Base-by-base conservation (phyloP, 192 early-diverging fungal genomes). In the Allomyces macrogynus region DNA sequence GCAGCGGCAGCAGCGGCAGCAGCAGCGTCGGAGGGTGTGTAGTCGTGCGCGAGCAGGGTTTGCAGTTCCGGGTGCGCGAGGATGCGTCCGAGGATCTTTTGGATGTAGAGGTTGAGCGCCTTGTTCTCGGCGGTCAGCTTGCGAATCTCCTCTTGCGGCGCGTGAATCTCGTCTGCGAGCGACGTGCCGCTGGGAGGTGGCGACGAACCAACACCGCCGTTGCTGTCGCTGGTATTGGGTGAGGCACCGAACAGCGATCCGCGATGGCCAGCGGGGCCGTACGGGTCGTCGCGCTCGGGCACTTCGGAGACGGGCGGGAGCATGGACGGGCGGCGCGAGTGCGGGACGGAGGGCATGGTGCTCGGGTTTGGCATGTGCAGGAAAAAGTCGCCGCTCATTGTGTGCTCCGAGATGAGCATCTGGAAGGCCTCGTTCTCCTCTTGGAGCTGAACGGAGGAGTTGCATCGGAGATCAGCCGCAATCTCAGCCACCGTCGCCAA, bases 351-450 rank as follows among this genome's bases (percentile, higher is more conserved):
- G 32, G 32, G 32, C 32, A 40, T 40, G 32, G 32, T 40, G 32
- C 32, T 40, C 32, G 32, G 32, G 32, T 40, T 40, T 0, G 32
- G 32, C 32, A 40, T 40, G 32, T 16, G 70, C 60, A 78, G 67
- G 24, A 81, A 80, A 60, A 90, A 83, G 61, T 86, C 86, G 64
- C 88, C 88, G 71, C 79, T 86, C 70, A 90, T 84, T 8, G 88
- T 86, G 70, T 81, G 86, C 76, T 88, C 87, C 67, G 86, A 85
- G 69, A 90, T 67, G 49, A 90, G 71, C 60, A 87, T 69, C 68
- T 90, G 88, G 74, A 84, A 88, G 61, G 83, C 80, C 70, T 88
- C 88, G 75, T 87, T 90, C 63, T 88, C 88, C 66, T 90, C 86
- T 78, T 79, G 79, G 63, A 89, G 75, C 20, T 40, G 7, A 40